Percentiles rank a stretch among this genome's conserved stretches.
Conservation (phyloP, 495 filamentous ascomycete species). For the Letharia columbiana region DNA sequence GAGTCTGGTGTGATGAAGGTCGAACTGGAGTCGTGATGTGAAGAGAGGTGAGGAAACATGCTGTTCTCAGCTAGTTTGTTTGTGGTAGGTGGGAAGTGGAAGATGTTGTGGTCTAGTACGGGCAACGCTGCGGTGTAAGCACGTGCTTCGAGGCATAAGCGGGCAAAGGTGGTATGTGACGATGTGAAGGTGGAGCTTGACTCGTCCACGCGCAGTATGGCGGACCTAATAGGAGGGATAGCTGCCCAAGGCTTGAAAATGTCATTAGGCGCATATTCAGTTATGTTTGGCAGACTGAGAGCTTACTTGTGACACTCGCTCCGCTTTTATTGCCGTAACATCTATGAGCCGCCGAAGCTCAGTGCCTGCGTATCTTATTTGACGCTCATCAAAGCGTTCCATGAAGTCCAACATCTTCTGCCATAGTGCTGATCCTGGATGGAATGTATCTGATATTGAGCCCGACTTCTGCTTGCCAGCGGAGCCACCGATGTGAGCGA, state of each 20-base stretch:
- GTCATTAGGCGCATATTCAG: constrained; percentile 2
- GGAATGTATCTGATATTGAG: constrained; percentile 26
- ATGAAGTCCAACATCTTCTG: constrained; percentile 41
- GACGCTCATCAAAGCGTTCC: constrained; percentile 46
- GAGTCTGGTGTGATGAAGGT: constrained; percentile 49
- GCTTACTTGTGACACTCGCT: constrained; percentile 36
- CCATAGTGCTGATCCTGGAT: constrained; percentile 39
- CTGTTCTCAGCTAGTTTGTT: constrained; percentile 15
- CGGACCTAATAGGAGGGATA: constrained; percentile 50
- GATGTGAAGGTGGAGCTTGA: constrained; percentile 62
- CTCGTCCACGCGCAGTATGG: constrained; percentile 65
- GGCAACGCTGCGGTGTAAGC: constrained; percentile 50
- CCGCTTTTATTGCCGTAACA: constrained; percentile 36
- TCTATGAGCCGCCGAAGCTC: constrained; percentile 48
- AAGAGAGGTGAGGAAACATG: constrained; percentile 25
- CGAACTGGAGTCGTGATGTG: constrained; percentile 30
- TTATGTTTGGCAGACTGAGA: not conserved
- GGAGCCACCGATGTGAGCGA: constrained; percentile 28
- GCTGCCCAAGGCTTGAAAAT: constrained; percentile 47
- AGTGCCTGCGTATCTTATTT: constrained; percentile 49
- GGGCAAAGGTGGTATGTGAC: constrained; percentile 52
- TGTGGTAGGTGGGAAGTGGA: constrained; percentile 48
- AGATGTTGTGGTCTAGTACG: constrained; percentile 59
- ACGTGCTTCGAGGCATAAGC: constrained; percentile 49
- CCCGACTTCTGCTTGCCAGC: constrained; percentile 24